phyloP scores from a whole-genome alignment of 176 grass and related monocot species.

The Oryza officinalis region DNA sequence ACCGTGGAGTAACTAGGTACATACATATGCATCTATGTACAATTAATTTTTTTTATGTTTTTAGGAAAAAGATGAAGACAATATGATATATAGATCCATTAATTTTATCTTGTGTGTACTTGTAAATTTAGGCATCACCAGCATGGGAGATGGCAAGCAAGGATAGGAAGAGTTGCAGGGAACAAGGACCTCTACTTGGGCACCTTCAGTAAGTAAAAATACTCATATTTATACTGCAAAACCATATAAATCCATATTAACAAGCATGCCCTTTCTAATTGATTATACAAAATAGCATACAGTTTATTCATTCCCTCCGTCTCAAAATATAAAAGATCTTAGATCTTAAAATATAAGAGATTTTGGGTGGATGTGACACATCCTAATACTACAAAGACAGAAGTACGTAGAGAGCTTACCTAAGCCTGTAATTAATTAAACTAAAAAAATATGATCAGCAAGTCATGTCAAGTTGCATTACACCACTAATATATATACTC shows the following conservation, averaged over 20 bases:
- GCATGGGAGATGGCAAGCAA: slow-evolving; percentile 90
- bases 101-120: not conserved
- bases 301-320: not conserved
- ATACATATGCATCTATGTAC: not conserved
- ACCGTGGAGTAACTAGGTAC: slow-evolving; percentile 86
- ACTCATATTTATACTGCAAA: not conserved
- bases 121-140: slow-evolving; percentile 65
- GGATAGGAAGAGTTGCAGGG: slow-evolving; percentile 83
- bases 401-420: too few species aligned
- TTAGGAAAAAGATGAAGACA: not conserved
- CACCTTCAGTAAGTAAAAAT: slow-evolving; percentile 62
- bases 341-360: too few species aligned
- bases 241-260: not conserved
- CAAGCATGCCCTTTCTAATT: not conserved
- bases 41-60: not conserved
- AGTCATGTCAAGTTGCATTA: slow-evolving; percentile 41
- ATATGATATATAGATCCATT: not conserved
- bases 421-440: not conserved
- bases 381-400: too few species aligned
- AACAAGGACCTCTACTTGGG: slow-evolving; percentile 92
- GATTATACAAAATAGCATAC: not conserved
- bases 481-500: not conserved
- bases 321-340: too few species aligned
- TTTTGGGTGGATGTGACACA: too few species aligned
- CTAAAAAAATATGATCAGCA: slow-evolving; percentile 27